These are phyloP conservation scores for Daldinia eschscholtzii DNA, from an alignment of 2,329 filamentous ascomycete species.

Conservation along the genomic window DNA sequence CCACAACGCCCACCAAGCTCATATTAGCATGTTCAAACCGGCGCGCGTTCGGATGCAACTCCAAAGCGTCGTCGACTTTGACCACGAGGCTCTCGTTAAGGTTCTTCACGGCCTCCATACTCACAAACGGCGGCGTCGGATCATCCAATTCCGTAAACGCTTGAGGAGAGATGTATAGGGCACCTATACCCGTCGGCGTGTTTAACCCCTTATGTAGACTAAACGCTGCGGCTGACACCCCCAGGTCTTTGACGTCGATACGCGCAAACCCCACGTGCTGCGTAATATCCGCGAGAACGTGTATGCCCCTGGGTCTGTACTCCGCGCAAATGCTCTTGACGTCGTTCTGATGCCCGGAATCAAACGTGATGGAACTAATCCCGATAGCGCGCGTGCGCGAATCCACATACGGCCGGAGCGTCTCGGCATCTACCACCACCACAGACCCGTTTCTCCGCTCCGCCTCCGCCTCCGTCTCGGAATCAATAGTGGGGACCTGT, in stretches of 20 bases:
- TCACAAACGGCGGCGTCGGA: conserved; percentile 49
- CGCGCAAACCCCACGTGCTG: conserved; percentile 53
- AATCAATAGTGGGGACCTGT: conserved; percentile 41
- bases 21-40: conserved; percentile 53
- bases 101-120: conserved; percentile 45
- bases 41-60: conserved; percentile 45
- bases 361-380: conserved; percentile 53
- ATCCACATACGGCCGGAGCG: conserved; percentile 51
- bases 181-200: conserved; percentile 51
- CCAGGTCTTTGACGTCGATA: conserved; percentile 47
- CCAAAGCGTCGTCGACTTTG: conserved; percentile 26
- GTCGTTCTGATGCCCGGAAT: conserved; percentile 52
- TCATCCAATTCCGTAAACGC: conserved; percentile 41
- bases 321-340: conserved; percentile 47
- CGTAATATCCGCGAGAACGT: conserved; percentile 52
- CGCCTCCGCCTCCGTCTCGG: conserved; percentile 12
- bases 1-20: conserved; percentile 45
- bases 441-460: not conserved
- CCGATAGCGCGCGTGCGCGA: conserved; percentile 50
- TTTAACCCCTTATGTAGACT: conserved; percentile 53
- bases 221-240: conserved; percentile 52
- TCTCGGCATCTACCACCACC: conserved; percentile 38
- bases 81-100: conserved; percentile 42
- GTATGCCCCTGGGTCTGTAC: conserved; percentile 48
- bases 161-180: conserved; percentile 48